phyloP scores from a whole-genome alignment of 257 asterid species.

The Voacanga thouarsii region DNA sequence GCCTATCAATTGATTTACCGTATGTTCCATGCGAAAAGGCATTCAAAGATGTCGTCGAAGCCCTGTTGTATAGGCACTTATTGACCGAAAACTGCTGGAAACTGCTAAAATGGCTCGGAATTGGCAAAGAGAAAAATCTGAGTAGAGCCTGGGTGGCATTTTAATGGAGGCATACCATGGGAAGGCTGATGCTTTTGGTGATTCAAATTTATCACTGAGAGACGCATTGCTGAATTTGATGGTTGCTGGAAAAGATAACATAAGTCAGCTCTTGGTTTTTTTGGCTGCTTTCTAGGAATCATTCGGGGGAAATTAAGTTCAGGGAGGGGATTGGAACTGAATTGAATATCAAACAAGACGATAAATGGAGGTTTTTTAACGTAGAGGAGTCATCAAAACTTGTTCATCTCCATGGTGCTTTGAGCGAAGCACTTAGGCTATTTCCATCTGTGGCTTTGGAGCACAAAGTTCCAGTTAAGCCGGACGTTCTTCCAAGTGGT shows the following conservation, averaged over 20 bases:
- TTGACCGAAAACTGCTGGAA: conserved; percentile 12
- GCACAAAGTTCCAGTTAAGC: not conserved
- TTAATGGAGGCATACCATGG: not conserved
- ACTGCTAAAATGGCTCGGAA: conserved; percentile 14
- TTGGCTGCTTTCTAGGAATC: conserved; percentile 7
- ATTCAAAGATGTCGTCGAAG: conserved; percentile 3
- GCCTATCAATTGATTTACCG: conserved; percentile 12
- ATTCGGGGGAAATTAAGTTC: not conserved
- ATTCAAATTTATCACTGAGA: not conserved
- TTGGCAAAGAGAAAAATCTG: conserved; percentile 14
- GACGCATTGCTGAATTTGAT: conserved; percentile 5
- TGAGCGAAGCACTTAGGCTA: conserved; percentile 1
- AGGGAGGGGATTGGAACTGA: not conserved
- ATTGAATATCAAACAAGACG: not conserved
- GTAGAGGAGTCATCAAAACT: conserved; percentile 5
- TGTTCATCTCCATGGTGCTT: conserved; percentile 4
- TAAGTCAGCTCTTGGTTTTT: conserved; percentile 7
- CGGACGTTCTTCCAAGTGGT: conserved; percentile 9
- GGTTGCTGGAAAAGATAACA: conserved; percentile 5
- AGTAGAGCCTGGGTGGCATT: not conserved
- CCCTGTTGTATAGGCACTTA: not conserved
- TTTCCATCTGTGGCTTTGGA: conserved; percentile 3
- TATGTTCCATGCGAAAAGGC: conserved; percentile 7
- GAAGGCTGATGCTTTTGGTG: not conserved
- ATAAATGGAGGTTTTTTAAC: not conserved